phyloP scores from a whole-genome alignment of 2,329 filamentous ascomycete species.

The Cercospora sp. region DNA sequence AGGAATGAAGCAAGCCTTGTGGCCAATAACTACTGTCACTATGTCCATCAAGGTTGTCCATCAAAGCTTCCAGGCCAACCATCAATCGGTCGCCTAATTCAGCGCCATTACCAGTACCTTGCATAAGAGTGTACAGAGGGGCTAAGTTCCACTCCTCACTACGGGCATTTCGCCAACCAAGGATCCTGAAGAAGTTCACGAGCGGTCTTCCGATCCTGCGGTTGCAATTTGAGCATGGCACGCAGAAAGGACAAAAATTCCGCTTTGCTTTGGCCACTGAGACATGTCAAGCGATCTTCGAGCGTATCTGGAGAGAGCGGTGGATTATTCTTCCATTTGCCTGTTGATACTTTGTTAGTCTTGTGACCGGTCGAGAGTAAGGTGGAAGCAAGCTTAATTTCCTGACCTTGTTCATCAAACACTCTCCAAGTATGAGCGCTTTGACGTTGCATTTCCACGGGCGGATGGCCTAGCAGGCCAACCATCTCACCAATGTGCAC shows the following conservation, averaged over 20 bases:
- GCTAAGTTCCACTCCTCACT: rapidly evolving
- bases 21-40: not conserved
- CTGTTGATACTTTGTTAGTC: not conserved
- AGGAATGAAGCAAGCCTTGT: not conserved
- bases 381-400: no score
- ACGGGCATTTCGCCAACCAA: not conserved
- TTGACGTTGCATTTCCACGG: not conserved
- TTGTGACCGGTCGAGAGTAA: not conserved
- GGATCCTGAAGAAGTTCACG: not conserved
- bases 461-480: not conserved
- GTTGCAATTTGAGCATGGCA: not conserved
- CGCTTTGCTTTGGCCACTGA: not conserved
- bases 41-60: not conserved
- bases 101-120: not conserved
- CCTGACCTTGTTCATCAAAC: not conserved
- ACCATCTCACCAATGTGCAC: not conserved
- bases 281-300: not conserved
- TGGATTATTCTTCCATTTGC: not conserved
- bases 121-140: not conserved
- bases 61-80: not conserved
- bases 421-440: not conserved
- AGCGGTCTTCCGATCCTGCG: not conserved
- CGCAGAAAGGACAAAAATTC: not conserved
- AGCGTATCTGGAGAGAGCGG: not conserved
- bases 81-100: not conserved